Percentiles rank a stretch among this genome's conserved stretches.
Evolutionary conservation across 2,329 filamentous ascomycete species (phyloP).

Genomic region (Cladosporium phlei): DNA sequence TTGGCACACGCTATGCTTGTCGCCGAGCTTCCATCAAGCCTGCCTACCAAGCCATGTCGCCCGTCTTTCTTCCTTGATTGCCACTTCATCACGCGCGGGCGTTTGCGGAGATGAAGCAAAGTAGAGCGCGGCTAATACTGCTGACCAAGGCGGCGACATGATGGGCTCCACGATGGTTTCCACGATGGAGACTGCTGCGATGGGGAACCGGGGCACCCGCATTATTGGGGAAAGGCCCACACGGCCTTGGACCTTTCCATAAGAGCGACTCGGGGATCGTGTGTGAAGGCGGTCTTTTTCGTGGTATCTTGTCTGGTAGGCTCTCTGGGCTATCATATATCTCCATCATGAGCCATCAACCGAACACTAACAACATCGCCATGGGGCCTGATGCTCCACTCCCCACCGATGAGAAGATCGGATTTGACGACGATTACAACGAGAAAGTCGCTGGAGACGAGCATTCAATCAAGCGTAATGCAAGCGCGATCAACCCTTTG

Average conservation of each 20-base stretch:
- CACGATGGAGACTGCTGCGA: neutral
- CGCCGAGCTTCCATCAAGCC: conserved; percentile 4
- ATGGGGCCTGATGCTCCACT: neutral
- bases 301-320: neutral
- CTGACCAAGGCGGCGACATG: neutral
- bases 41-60: neutral
- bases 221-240: neutral
- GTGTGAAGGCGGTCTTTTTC: neutral
- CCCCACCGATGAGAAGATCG: conserved; percentile 1
- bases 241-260: neutral
- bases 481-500: neutral
- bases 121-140: conserved; percentile 1
- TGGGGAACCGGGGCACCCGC: conserved; percentile 3
- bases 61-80: neutral
- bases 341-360: neutral
- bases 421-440: neutral
- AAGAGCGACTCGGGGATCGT: neutral
- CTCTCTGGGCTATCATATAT: neutral
- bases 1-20: conserved; percentile 4
- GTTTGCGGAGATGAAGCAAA: neutral
- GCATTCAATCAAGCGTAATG: neutral
- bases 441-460: neutral
- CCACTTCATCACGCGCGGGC: neutral
- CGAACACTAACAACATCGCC: neutral
- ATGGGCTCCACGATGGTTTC: neutral